Percentiles rank a stretch among this genome's conserved stretches.
Evolutionary conservation across 1,284 basidiomycete genomes (phyloP).

Genomic region (Retiboletus flavoniger): DNA sequence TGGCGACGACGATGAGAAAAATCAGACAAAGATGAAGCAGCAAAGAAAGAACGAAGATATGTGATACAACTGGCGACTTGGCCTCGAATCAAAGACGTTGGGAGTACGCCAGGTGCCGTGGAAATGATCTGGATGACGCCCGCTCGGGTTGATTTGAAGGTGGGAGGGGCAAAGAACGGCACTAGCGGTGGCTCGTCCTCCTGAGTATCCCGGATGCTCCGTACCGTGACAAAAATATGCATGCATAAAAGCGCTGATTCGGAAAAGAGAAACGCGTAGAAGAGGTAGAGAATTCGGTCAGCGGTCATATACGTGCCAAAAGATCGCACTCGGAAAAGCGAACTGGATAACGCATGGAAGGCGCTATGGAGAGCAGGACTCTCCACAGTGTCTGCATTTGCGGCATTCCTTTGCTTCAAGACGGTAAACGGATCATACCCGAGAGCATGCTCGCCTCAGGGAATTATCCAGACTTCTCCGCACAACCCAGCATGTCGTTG

Average conservation of each 20-base stretch:
- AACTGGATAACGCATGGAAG: not conserved
- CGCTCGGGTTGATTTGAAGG: not conserved
- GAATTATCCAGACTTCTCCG: conserved; percentile 3
- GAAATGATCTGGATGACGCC: not conserved
- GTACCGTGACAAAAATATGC: not conserved
- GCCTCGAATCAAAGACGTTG: not conserved
- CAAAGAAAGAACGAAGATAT: not conserved
- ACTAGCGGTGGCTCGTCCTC: not conserved
- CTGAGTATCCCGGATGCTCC: not conserved
- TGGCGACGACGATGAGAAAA: not conserved
- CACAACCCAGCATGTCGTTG: conserved; percentile 13
- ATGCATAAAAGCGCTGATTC: not conserved
- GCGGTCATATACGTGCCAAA: not conserved
- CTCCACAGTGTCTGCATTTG: not conserved
- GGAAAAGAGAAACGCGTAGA: not conserved
- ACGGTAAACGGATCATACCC: not conserved
- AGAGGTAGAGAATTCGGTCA: not conserved
- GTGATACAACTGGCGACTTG: not conserved
- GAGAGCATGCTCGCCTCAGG: not conserved
- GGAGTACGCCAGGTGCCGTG: not conserved
- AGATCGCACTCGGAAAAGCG: not conserved
- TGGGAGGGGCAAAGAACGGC: not conserved
- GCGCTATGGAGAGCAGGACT: not conserved
- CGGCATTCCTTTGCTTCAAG: not conserved
- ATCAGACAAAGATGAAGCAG: not conserved